Base-by-base conservation (phyloP, 768 basidiomycete species). In the Suillus occidentalis region DNA sequence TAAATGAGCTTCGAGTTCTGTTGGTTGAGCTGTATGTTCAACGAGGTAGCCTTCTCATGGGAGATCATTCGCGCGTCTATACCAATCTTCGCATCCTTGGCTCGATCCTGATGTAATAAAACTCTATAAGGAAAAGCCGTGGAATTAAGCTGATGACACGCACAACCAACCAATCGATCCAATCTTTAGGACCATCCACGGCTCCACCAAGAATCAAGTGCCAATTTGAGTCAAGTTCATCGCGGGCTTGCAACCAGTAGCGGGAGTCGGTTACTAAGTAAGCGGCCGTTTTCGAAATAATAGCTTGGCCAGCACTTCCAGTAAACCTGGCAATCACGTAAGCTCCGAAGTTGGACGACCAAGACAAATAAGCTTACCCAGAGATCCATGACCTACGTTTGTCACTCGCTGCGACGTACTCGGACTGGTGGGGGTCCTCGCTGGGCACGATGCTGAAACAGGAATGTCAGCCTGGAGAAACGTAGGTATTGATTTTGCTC, bases 1-100 rank as follows among this genome's bases (percentile, higher is more conserved):
- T 89, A 95, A 22, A 89, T 82, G 65, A 96, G 81, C 74, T 89
- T 90, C 20, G 89, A 87, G 60, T 79, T 80, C 61, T 83, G 82
- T 50, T 78, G 49, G 22, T 75, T 75, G 9, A 94, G 81, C 67
- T 85, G 86, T 52, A 81, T 71, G 66, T 85, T 87, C 62, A 95
- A 78, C 52, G 81, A 77, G 12, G 83, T 80, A 16, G 89, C 90
- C 65, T 87, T 88, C 70, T 89, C 86, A 71, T 91, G 86, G 0
- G 92, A 85, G 62, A 95, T 77, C 86, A 94, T 89, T 18, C 91
- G 87, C 3, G 93, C 90, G 74, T 97, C 95, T 62, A 96, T 83
- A 14, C 94, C 95, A 58, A 96, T 86, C 69, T 85, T 81, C 34
- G 82, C 73, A 50, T 79, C 79, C 60, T 73, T 74, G 36, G 60